A percentile compares a stretch with the other conserved stretches of the same genome.
phyloP scores from a whole-genome alignment of 2,329 filamentous ascomycete genomes.

The Magnaporthiopsis incrustans region DNA sequence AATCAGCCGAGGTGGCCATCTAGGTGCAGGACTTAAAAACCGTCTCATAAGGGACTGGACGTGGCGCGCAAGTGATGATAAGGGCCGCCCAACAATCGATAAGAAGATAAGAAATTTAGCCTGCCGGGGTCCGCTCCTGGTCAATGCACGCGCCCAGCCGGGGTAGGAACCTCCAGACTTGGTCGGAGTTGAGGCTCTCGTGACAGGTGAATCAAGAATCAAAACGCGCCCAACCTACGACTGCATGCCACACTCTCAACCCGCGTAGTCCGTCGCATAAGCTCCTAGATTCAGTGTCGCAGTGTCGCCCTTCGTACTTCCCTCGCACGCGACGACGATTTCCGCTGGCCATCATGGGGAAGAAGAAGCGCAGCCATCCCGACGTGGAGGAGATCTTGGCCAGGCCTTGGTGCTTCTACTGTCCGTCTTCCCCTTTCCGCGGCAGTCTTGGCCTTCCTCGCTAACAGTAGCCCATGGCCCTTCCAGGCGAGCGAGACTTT shows the following conservation, averaged over 20 bases:
- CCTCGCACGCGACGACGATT: background rate
- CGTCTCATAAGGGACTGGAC: too few species aligned
- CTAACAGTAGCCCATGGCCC: slow-evolving; percentile 6
- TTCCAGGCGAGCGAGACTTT: slow-evolving; percentile 79
- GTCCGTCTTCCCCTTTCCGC: slow-evolving; percentile 32
- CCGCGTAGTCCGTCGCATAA: background rate
- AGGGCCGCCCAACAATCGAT: too few species aligned
- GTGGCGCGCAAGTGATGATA: too few species aligned
- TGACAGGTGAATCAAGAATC: too few species aligned
- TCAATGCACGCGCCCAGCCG: background rate
- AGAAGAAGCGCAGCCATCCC: slow-evolving; percentile 82
- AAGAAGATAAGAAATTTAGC: background rate
- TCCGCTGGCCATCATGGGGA: slow-evolving; percentile 54
- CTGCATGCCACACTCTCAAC: background rate
- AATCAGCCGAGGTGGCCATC: too few species aligned
- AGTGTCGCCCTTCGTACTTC: background rate
- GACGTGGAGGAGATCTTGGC: slow-evolving; percentile 81
- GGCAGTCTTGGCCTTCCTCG: background rate
- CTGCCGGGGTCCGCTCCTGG: background rate
- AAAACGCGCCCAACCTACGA: background rate
- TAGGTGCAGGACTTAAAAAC: too few species aligned
- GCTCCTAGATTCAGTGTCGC: background rate
- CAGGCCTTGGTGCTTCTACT: slow-evolving; percentile 98
- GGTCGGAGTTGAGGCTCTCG: background rate
- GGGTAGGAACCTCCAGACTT: background rate